Percentiles rank a stretch among this genome's conserved stretches.
phyloP scores from a whole-genome alignment of 202 grass and related monocot species.

The Miscanthus sacchariflorus region DNA sequence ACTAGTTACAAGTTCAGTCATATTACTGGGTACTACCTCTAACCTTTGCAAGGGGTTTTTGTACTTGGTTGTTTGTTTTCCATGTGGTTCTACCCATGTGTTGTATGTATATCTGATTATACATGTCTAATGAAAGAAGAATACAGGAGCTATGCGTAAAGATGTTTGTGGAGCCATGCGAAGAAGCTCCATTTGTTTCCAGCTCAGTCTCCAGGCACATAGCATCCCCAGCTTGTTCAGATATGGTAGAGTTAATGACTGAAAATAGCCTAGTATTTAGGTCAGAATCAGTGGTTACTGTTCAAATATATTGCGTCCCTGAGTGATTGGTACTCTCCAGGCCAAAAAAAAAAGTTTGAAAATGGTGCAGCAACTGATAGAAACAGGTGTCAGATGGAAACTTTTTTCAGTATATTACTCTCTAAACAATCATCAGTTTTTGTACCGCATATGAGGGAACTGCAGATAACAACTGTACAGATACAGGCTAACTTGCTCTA shows the following conservation, averaged over 20 bases:
- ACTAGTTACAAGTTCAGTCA: conserved; percentile 37
- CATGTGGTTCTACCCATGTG: conserved; percentile 70
- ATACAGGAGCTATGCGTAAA: neutral
- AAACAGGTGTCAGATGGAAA: too few relatives aligned
- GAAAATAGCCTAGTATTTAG: conserved; percentile 17
- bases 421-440: too few relatives aligned
- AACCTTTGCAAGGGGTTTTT: conserved; percentile 46
- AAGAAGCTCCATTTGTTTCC: conserved; percentile 10
- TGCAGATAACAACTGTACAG: too few relatives aligned
- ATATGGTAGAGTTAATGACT: neutral
- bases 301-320: conserved; percentile 11
- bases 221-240: conserved; percentile 5
- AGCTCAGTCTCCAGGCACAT: neutral
- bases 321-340: too few relatives aligned
- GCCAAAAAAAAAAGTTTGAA: too few relatives aligned
- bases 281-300: conserved; percentile 18
- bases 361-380: too few relatives aligned
- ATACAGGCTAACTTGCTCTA: too few relatives aligned
- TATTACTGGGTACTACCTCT: conserved; percentile 47
- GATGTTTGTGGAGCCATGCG: conserved; percentile 25
- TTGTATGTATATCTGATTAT: conserved; percentile 50
- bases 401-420: too few relatives aligned
- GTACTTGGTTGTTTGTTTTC: conserved; percentile 57
- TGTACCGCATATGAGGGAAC: too few relatives aligned
- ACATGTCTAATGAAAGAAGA: conserved; percentile 34